phyloP scores from a whole-genome alignment of 2,329 filamentous ascomycete species.

The Knoxdaviesia capensis region DNA sequence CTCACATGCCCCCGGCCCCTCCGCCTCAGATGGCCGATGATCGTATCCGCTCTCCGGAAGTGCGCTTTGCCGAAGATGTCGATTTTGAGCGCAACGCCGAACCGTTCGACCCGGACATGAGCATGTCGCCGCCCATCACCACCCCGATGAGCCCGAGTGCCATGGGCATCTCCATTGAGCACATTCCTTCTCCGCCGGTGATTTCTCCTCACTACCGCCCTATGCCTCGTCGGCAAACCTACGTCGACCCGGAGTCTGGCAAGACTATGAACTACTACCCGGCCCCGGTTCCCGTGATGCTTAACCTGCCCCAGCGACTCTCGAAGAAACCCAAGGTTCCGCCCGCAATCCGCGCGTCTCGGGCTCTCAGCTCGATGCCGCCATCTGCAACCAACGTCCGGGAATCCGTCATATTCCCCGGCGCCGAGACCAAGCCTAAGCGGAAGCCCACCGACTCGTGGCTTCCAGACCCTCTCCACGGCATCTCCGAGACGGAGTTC shows the following conservation, averaged over 20 bases:
- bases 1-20: constrained; percentile 6
- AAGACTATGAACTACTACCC: constrained; percentile 89
- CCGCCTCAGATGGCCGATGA: constrained; percentile 1
- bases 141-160: not conserved
- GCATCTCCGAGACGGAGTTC: constrained; percentile 15
- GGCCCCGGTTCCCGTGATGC: constrained; percentile 78
- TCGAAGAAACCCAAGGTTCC: constrained; percentile 49
- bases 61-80: too few species aligned
- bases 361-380: constrained; percentile 44
- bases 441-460: constrained; percentile 12
- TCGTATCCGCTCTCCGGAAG: too few species aligned
- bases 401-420: not conserved
- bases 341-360: constrained; percentile 47
- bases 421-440: constrained; percentile 5
- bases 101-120: not conserved
- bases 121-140: not conserved
- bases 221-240: constrained; percentile 19
- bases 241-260: constrained; percentile 42
- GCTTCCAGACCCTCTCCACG: constrained; percentile 25
- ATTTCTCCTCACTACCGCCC: not conserved
- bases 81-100: too few species aligned
- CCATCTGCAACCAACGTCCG: constrained; percentile 2
- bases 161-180: too few species aligned
- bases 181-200: too few species aligned
- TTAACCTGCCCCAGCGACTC: constrained; percentile 77